Evolutionary conservation across 2,329 filamentous ascomycete genomes (phyloP), one percentile per base, ranked within the genome.

Genomic region (Diaporthe nobilis): DNA sequence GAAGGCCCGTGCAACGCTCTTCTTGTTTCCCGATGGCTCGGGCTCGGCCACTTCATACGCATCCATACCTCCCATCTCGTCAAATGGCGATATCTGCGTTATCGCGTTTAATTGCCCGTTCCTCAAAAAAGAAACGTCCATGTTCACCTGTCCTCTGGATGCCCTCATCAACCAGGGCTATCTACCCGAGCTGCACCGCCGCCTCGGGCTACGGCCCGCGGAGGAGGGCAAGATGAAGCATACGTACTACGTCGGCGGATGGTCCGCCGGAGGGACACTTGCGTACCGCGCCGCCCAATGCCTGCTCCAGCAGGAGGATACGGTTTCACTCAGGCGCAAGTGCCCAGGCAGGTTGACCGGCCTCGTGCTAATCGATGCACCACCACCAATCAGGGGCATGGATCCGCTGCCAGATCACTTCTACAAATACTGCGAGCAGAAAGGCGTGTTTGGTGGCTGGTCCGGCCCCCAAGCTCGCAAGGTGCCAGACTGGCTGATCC

Each of bases 21-120:
- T 65, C 42, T 28, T 65, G 4, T 65, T 65, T 4, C 61, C 61
- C 3, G 61, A 49, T 13, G 61, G 61, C 0, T 65, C 61, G 9
- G 61, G 42, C 15, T 65, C 61, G 2, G 42, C 61, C 9, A 65
- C 61, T 34, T 65, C 61, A 2, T 65, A 65, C 7, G 61, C 61
- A 5, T 47, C 42, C 8, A 65, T 65, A 47, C 61, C 61, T 1
- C 42, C 17, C 9, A 15, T 65, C 4, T 65, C 42, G 0, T 7
- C 60, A 0, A 22, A 25, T 5, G 17, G 25, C 25, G 61, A 65
- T 2, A 31, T 49, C 17, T 65, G 61, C 28, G 20, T 65, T 5
- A 34, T 65, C n/a, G 61, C 61, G 2, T 49, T 65, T 10, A 65
- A 65, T 5, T 65, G 42, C 3, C 61, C 61, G 4, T 65, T 34